Conservation (phyloP, 169 alveolate genomes). For the Plasmodium gonderi region DNA sequence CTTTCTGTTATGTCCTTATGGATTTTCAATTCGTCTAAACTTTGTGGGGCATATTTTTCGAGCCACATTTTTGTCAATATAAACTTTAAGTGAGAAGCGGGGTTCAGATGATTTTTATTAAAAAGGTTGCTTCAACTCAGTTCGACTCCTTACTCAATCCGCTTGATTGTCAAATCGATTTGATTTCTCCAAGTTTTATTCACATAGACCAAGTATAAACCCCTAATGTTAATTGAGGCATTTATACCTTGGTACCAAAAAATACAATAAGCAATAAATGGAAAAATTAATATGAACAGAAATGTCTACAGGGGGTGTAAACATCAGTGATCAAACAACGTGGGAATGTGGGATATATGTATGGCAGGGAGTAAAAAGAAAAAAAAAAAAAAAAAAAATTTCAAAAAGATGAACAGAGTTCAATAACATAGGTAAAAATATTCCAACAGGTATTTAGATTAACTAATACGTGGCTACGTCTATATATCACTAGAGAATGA, state of each 20-base stretch:
- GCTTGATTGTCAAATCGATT: not conserved
- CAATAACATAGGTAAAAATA: no score
- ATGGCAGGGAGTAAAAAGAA: no score
- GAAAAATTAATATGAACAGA: not conserved
- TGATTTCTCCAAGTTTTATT: not conserved
- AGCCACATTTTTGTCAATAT: slow-evolving; percentile 92
- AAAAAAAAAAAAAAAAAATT: no score
- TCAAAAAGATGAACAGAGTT: no score
- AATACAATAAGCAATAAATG: no score
- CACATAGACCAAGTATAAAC: not conserved
- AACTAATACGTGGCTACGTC: no score
- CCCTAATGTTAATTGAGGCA: not conserved
- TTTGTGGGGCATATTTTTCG: slow-evolving; percentile 94
- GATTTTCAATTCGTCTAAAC: slow-evolving; percentile 87
- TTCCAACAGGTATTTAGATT: no score
- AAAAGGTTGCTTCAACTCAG: no score
- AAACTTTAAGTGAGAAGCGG: no score
- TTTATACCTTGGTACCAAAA: not conserved
- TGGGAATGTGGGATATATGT: no score
- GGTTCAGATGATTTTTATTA: no score
- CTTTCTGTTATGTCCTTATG: slow-evolving; percentile 89
- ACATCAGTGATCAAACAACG: not conserved
- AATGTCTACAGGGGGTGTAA: not conserved
- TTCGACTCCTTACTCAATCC: not conserved
- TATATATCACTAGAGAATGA: no score